Conservation (phyloP, 352 stramenopile genomes). For the Globisporangium apiculatum region DNA sequence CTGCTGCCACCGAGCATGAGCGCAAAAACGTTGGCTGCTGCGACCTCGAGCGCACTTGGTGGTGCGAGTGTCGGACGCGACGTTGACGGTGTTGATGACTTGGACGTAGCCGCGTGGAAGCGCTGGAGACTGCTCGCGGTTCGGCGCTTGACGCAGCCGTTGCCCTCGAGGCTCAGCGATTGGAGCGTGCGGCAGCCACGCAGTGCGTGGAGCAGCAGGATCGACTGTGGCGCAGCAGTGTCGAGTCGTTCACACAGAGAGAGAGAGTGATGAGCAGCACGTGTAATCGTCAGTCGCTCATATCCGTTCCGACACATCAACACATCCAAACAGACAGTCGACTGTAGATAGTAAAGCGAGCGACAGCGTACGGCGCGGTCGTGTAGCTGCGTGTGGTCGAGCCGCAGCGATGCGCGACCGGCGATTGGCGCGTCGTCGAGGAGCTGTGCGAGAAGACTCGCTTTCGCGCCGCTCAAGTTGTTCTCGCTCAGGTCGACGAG, state of each 20-base stretch:
- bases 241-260: too few relatives aligned
- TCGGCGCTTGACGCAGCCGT: constrained; percentile 40
- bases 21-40: constrained; percentile 32
- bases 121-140: constrained; percentile 12
- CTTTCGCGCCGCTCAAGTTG: constrained; percentile 42
- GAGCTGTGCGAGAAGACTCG: constrained; percentile 38
- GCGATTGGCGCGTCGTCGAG: constrained; percentile 35
- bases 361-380: constrained; percentile 39
- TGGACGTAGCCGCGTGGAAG: constrained; percentile 7
- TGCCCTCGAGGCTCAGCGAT: constrained; percentile 65
- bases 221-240: constrained; percentile 17
- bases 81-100: neutral
- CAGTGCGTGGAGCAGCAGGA: constrained; percentile 56
- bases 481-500: constrained; percentile 76
- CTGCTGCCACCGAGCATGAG: constrained; percentile 26
- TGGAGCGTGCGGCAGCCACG: constrained; percentile 38
- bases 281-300: too few relatives aligned
- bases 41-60: constrained; percentile 26
- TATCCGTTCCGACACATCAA: too few relatives aligned
- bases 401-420: constrained; percentile 32
- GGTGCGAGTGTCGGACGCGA: neutral
- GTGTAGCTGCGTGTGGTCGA: constrained; percentile 46
- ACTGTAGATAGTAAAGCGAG: neutral
- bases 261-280: too few relatives aligned
- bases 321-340: too few relatives aligned